Percentiles rank a stretch among this genome's conserved stretches.
phyloP scores from a whole-genome alignment of 1,139 yeast genomes.

The Pneumocystis murina region DNA sequence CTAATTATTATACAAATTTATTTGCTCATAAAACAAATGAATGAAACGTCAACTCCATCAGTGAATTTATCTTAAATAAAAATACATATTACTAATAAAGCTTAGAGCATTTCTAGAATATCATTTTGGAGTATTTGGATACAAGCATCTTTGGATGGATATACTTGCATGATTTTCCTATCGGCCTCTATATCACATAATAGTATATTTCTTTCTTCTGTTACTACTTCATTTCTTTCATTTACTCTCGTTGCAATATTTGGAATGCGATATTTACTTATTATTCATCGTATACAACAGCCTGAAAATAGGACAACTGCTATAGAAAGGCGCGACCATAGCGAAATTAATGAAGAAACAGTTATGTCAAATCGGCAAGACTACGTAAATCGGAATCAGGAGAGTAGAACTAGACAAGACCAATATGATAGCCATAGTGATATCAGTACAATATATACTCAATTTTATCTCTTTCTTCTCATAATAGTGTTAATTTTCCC shows the following conservation, averaged over 20 bases:
- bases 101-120: conserved; percentile 27
- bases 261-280: conserved; percentile 60
- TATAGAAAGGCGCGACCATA: not conserved
- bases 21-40: not conserved
- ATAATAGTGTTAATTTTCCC: conserved; percentile 43
- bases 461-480: conserved; percentile 47
- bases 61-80: not conserved
- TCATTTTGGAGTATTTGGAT: conserved; percentile 47
- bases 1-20: not conserved
- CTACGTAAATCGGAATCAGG: conserved; percentile 19
- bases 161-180: conserved; percentile 47
- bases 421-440: conserved; percentile 1
- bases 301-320: conserved; percentile 33
- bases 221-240: conserved; percentile 54
- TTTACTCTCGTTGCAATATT: conserved; percentile 59
- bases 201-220: conserved; percentile 48
- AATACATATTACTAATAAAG: not conserved
- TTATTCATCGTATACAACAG: conserved; percentile 55
- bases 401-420: conserved; percentile 24
- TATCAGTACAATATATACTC: conserved; percentile 41
- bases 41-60: not conserved
- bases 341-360: conserved; percentile 2
- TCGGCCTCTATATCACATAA: conserved; percentile 42
- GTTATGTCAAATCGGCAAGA: not conserved
- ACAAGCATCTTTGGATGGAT: conserved; percentile 51